Conservation (phyloP, 1,284 basidiomycete genomes). For the Ustilago bromivora region DNA sequence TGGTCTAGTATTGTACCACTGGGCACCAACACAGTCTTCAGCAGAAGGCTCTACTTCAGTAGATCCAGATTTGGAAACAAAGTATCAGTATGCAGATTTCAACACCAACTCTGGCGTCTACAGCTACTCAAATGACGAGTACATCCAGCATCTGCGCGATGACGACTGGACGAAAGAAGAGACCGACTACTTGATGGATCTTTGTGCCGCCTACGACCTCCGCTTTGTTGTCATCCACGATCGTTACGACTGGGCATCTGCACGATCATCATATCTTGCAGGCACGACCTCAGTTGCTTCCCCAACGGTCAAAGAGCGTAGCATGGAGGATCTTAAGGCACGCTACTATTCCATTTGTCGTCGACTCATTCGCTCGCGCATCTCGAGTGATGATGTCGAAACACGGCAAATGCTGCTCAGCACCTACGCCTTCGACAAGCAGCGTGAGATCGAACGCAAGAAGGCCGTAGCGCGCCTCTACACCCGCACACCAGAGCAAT, state of each 20-base stretch:
- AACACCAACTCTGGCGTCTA: slow-evolving; percentile 79
- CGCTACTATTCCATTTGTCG: slow-evolving; percentile 93
- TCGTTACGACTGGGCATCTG: slow-evolving; percentile 79
- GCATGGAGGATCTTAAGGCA: slow-evolving; percentile 86
- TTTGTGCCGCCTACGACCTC: slow-evolving; percentile 85
- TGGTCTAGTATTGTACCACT: slow-evolving; percentile 62
- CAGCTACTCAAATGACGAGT: slow-evolving; percentile 91
- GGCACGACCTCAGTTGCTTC: background rate
- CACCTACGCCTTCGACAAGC: slow-evolving; percentile 73
- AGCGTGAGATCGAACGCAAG: slow-evolving; percentile 89
- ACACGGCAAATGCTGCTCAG: slow-evolving; percentile 62
- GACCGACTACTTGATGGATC: slow-evolving; percentile 89
- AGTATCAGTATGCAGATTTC: slow-evolving; percentile 81
- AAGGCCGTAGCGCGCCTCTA: slow-evolving; percentile 87
- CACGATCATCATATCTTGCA: slow-evolving; percentile 23
- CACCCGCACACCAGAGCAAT: slow-evolving; percentile 85
- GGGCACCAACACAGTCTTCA: slow-evolving; percentile 42
- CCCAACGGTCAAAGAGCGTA: slow-evolving; percentile 34
- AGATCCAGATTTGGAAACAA: slow-evolving; percentile 42
- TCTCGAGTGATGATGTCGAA: slow-evolving; percentile 63
- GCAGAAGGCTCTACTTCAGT: slow-evolving; percentile 2
- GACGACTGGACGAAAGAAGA: slow-evolving; percentile 91
- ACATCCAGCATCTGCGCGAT: slow-evolving; percentile 83
- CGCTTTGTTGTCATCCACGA: slow-evolving; percentile 92
- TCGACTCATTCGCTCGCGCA: slow-evolving; percentile 82